These are phyloP conservation scores for Fusarium sarcochroum DNA, from an alignment of 2,329 filamentous ascomycete species.

Conservation along the genomic window DNA sequence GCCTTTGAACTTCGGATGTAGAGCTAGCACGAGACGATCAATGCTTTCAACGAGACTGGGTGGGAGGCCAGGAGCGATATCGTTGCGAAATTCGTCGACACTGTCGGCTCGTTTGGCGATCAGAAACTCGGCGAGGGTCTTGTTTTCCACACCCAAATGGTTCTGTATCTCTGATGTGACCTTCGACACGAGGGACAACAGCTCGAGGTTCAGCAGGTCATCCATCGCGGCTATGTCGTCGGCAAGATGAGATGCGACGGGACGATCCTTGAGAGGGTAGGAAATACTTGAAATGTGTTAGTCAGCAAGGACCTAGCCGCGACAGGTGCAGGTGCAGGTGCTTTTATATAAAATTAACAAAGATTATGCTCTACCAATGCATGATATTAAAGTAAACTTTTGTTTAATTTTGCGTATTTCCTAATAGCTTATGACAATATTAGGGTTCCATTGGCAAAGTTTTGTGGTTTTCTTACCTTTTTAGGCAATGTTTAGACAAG, in stretches of 20 bases:
- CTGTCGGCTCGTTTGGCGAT: conserved; percentile 87
- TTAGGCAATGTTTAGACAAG: too few relatives aligned
- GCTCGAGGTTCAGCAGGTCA: conserved; percentile 90
- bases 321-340: background rate
- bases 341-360: too few relatives aligned
- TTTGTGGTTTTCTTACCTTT: too few relatives aligned
- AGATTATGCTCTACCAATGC: too few relatives aligned
- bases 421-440: too few relatives aligned
- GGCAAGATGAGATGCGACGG: background rate
- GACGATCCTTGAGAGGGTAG: background rate
- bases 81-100: conserved; percentile 80
- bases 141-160: conserved; percentile 91
- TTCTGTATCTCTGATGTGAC: conserved; percentile 96
- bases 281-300: background rate
- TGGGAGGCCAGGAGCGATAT: conserved; percentile 86
- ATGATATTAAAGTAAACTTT: too few relatives aligned
- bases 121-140: conserved; percentile 95
- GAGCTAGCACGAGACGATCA: conserved; percentile 86
- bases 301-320: background rate
- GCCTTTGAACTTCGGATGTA: conserved; percentile 90
- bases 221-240: conserved; percentile 72
- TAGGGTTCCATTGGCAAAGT: too few relatives aligned
- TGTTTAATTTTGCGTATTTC: too few relatives aligned
- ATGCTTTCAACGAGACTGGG: conserved; percentile 90
- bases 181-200: conserved; percentile 93